Percentiles rank a stretch among this genome's conserved stretches.
phyloP scores from a whole-genome alignment of 176 grass and related monocot species.

The Thinopyrum elongatum region DNA sequence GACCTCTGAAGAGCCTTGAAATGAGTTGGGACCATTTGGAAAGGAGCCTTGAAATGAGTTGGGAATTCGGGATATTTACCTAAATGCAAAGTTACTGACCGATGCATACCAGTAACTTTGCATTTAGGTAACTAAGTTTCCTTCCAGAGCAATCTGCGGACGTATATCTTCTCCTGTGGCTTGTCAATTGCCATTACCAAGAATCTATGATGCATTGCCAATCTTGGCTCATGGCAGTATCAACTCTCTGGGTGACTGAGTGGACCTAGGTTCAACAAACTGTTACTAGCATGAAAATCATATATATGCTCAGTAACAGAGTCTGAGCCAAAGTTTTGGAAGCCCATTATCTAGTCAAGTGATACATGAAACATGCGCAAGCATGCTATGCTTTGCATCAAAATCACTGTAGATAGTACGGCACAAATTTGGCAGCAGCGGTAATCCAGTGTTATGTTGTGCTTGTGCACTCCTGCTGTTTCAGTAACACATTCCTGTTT shows the following conservation, averaged over 20 bases:
- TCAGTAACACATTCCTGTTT: background rate
- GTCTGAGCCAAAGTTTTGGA: background rate
- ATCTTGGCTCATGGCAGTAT: background rate
- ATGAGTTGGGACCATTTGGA: too few species aligned
- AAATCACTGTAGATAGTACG: background rate
- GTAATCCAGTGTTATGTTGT: background rate
- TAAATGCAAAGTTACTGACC: too few species aligned
- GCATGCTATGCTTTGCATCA: background rate
- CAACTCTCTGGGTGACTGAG: background rate
- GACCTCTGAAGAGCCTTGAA: background rate
- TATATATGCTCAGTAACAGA: background rate
- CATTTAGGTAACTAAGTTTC: background rate
- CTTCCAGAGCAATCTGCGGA: too few species aligned
- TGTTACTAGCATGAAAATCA: background rate
- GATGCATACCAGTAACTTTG: background rate
- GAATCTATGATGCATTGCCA: background rate
- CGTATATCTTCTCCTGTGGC: background rate
- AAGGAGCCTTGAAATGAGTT: too few species aligned
- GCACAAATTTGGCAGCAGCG: background rate
- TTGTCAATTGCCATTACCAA: background rate
- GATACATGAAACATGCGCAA: background rate
- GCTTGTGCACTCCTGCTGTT: background rate
- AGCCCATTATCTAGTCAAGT: background rate
- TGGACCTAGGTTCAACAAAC: background rate
- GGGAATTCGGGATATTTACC: too few species aligned